phyloP scores from a whole-genome alignment of 805 yeast genomes.

The Komagataella ulmi region DNA sequence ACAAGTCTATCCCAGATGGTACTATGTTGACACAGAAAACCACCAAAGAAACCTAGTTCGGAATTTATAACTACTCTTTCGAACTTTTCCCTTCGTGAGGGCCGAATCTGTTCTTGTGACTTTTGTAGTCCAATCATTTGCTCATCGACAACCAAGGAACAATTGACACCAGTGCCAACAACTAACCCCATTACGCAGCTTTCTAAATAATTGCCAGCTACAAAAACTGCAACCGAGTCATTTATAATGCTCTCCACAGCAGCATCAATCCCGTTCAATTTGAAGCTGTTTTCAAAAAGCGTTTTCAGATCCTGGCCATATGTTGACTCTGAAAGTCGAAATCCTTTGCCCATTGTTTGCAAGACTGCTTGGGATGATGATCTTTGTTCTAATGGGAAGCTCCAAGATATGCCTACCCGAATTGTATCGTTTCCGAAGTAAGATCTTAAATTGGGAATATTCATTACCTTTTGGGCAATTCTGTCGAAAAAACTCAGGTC shows the following conservation, averaged over 20 bases:
- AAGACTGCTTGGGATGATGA: constrained; percentile 30
- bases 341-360: constrained; percentile 50
- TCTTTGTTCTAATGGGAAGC: constrained; percentile 35
- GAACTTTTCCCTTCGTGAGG: constrained; percentile 4
- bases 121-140: neutral
- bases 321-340: constrained; percentile 27
- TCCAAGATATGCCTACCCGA: constrained; percentile 39
- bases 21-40: constrained; percentile 17
- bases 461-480: constrained; percentile 22
- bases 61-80: constrained; percentile 24
- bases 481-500: constrained; percentile 26
- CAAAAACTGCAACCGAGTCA: constrained; percentile 53
- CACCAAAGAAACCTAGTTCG: constrained; percentile 46
- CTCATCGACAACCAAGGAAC: constrained; percentile 25
- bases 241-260: constrained; percentile 36
- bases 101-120: neutral
- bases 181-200: constrained; percentile 39
- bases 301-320: constrained; percentile 25
- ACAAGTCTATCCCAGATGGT: constrained; percentile 26
- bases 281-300: constrained; percentile 22
- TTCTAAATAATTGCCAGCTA: constrained; percentile 29
- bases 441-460: constrained; percentile 10
- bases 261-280: constrained; percentile 16
- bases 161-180: constrained; percentile 57
- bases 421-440: constrained; percentile 9